Percentiles rank a stretch among this genome's conserved stretches.
phyloP scores from a whole-genome alignment of 2,329 filamentous ascomycete genomes.

The Basipetospora chlamydospora region DNA sequence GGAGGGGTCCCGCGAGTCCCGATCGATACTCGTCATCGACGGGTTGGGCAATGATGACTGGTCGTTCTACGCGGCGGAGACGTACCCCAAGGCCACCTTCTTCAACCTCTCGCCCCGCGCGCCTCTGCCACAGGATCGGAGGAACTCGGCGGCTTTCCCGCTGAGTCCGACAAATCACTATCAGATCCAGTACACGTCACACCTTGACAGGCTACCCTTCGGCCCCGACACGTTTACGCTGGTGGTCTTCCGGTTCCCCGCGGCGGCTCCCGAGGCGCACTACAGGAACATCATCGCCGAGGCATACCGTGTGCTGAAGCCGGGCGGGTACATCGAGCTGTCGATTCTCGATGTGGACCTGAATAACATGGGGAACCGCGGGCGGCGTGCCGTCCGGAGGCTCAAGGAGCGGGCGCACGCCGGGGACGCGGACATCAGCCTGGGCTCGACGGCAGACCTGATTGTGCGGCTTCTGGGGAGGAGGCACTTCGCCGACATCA shows the following conservation, averaged over 20 bases:
- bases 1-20: constrained; percentile 28
- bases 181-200: constrained; percentile 53
- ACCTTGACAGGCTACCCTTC: constrained; percentile 57
- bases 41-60: constrained; percentile 78
- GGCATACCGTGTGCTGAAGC: constrained; percentile 61
- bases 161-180: constrained; percentile 55
- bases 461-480: constrained; percentile 53
- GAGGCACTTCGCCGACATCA: constrained; percentile 57
- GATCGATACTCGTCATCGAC: constrained; percentile 61
- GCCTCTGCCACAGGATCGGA: constrained; percentile 30
- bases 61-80: constrained; percentile 75
- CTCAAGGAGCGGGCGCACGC: constrained; percentile 58
- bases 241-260: constrained; percentile 64
- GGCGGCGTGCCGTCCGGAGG: constrained; percentile 51
- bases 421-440: constrained; percentile 41
- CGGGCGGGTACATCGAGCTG: constrained; percentile 66
- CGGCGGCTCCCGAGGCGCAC: constrained; percentile 50
- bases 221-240: constrained; percentile 60
- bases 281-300: constrained; percentile 61
- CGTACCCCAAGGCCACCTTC: constrained; percentile 59
- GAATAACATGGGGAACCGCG: constrained; percentile 65
- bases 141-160: constrained; percentile 31
- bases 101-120: constrained; percentile 57
- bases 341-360: constrained; percentile 67
- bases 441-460: constrained; percentile 44